A percentile compares a stretch with the other conserved stretches of the same genome.
These are phyloP conservation scores for Wickerhamomyces sp. DNA, from an alignment of 1,139 yeast species.

Conservation along the genomic window DNA sequence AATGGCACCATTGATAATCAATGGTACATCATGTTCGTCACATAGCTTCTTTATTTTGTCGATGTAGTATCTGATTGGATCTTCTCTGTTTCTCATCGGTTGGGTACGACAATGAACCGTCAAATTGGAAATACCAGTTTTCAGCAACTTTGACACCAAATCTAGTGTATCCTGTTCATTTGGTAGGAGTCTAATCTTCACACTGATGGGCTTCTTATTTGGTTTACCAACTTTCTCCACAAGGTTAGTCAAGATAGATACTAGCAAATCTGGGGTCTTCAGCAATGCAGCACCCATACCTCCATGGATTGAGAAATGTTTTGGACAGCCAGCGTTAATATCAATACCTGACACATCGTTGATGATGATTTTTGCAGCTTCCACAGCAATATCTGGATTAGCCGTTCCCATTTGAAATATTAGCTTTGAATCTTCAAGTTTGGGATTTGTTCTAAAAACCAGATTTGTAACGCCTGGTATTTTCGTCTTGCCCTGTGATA, in stretches of 20 bases:
- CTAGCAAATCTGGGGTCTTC: constrained; percentile 72
- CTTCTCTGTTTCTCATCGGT: constrained; percentile 83
- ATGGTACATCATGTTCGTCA: constrained; percentile 55
- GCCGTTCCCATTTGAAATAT: constrained; percentile 92
- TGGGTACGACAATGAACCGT: constrained; percentile 91
- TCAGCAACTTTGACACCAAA: constrained; percentile 58
- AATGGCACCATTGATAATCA: constrained; percentile 80
- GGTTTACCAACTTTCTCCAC: constrained; percentile 82
- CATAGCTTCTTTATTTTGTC: constrained; percentile 60
- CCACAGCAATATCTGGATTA: constrained; percentile 75
- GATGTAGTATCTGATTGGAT: constrained; percentile 64
- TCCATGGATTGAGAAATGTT: constrained; percentile 78
- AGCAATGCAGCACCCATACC: constrained; percentile 98
- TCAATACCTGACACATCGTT: constrained; percentile 89
- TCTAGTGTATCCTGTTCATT: constrained; percentile 52
- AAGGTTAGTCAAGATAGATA: constrained; percentile 57
- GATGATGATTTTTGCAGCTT: constrained; percentile 78
- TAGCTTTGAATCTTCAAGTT: constrained; percentile 53
- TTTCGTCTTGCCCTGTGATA: constrained; percentile 33
- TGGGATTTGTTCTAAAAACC: constrained; percentile 70
- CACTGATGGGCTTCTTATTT: constrained; percentile 73
- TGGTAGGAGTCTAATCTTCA: constrained; percentile 77
- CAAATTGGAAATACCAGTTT: constrained; percentile 78
- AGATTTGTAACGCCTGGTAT: constrained; percentile 41
- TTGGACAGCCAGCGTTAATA: constrained; percentile 95